A percentile compares a stretch with the other conserved stretches of the same genome.
These are phyloP conservation scores for Skeletonema potamos DNA, from an alignment of 108 stramenopile genomes.

Conservation along the genomic window DNA sequence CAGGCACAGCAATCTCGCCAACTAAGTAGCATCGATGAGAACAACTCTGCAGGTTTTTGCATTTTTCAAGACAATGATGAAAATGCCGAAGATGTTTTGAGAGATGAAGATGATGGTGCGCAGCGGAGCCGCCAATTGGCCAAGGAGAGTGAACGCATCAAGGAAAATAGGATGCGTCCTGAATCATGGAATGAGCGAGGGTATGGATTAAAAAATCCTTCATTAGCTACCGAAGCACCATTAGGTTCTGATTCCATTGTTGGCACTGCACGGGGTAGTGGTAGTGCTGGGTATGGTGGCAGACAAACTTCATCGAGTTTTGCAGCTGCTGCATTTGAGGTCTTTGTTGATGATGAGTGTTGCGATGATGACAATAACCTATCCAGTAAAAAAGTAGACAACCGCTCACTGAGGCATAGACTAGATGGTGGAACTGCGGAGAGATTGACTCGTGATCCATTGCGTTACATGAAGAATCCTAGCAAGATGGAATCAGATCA, in stretches of 20 bases:
- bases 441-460: constrained; percentile 64
- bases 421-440: constrained; percentile 74
- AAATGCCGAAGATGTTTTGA: constrained; percentile 15
- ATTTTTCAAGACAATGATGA: constrained; percentile 68
- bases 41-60: constrained; percentile 39
- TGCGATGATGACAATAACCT: constrained; percentile 9
- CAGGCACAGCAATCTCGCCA: neutral
- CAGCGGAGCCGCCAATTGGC: constrained; percentile 33
- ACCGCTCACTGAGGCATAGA: constrained; percentile 71
- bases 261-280: neutral
- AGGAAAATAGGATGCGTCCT: constrained; percentile 69
- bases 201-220: constrained; percentile 47
- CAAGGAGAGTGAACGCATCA: constrained; percentile 59
- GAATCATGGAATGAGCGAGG: constrained; percentile 85
- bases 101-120: constrained; percentile 24
- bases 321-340: constrained; percentile 59
- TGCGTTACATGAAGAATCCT: constrained; percentile 73
- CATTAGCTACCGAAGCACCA: neutral
- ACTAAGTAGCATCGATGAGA: neutral
- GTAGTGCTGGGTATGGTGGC: neutral
- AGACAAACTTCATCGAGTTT: constrained; percentile 13
- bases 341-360: constrained; percentile 83
- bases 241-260: constrained; percentile 21
- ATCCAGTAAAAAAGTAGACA: constrained; percentile 45
- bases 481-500: constrained; percentile 53